Base-by-base conservation (phyloP, 1,284 basidiomycete genomes). In the Puccinia hordei region DNA sequence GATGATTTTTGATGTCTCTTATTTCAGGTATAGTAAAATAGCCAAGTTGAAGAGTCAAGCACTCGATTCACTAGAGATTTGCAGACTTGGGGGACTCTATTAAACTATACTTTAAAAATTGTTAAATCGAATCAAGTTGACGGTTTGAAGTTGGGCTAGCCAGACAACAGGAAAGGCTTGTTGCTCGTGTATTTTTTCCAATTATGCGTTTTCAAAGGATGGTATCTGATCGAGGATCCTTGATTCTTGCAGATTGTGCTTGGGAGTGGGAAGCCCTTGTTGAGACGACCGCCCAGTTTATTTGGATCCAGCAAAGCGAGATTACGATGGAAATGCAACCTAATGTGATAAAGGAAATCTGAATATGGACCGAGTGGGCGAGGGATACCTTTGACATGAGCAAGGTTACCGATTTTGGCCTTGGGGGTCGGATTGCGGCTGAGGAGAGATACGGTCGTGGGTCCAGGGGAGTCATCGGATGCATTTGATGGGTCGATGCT, bases 321-420 rank as follows among this genome's bases (percentile, higher is more conserved):
- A 63, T 73, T 80, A 13, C 77, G 77, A 72, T 80, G 77, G 49
- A 80, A 80, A 80, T 80, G 77, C 13, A 80, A 49, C 33, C 77
- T 55, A 13, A 80, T 44, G 68, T 69, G 65, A 27, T 80, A 80
- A 13, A 80, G 57, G 27, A 80, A 80, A 59, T 80, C 77, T 13
- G 77, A 72, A 35, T 80, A 80, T 27, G 77, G 35, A 1, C 77
- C 77, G 38, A 80, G 24, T n/a, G 77, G 68, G 46, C 66, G 51
- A 68, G 77, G 77, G 59, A 73, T 71, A 24, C 77, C 77, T 33
- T 71, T 61, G 13, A 68, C 53, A 35, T 68, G 76, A 15, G 76
- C 35, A 5, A 78, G 49, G 35, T 65, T 76, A 27, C 73, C 61
- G 53, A 68, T n/a, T 78, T 78, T 78, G 13, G 76, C 15, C 65